A percentile compares a stretch with the other conserved stretches of the same genome.
Evolutionary conservation across 345 rosid species (phyloP).

Genomic region (Abelmoschus esculentus): DNA sequence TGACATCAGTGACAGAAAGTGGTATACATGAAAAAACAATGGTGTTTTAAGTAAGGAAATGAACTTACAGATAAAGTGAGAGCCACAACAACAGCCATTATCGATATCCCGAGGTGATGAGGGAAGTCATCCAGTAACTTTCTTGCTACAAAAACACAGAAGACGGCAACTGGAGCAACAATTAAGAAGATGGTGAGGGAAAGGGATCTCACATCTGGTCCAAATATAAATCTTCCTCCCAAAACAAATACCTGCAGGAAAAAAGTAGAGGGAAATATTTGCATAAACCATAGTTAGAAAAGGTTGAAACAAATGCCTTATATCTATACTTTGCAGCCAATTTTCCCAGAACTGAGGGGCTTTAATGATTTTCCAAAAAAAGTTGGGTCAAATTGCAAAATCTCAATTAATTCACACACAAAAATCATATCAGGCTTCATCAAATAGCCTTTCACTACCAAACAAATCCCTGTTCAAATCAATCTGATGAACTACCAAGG

Average conservation of each 20-base stretch:
- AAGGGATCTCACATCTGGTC: constrained; percentile 82
- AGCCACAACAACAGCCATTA: constrained; percentile 42
- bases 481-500: neutral
- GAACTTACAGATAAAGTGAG: constrained; percentile 54
- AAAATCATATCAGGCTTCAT: neutral
- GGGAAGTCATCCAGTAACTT: constrained; percentile 67
- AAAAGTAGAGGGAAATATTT: constrained; percentile 7
- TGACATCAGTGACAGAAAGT: neutral
- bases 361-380: neutral
- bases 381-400: neutral
- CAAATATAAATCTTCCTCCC: constrained; percentile 81
- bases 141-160: constrained; percentile 71
- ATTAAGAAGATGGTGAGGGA: constrained; percentile 56
- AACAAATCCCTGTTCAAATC: constrained; percentile 3
- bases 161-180: constrained; percentile 58
- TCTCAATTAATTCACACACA: neutral
- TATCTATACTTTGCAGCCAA: neutral
- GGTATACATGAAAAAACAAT: constrained; percentile 4
- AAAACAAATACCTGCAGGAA: constrained; percentile 58
- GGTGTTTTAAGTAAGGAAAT: constrained; percentile 14
- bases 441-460: neutral
- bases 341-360: neutral
- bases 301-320: neutral
- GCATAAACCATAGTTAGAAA: neutral
- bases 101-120: constrained; percentile 56